Base-by-base conservation (phyloP, 345 rosid genomes). In the Arabidopsis suecica region DNA sequence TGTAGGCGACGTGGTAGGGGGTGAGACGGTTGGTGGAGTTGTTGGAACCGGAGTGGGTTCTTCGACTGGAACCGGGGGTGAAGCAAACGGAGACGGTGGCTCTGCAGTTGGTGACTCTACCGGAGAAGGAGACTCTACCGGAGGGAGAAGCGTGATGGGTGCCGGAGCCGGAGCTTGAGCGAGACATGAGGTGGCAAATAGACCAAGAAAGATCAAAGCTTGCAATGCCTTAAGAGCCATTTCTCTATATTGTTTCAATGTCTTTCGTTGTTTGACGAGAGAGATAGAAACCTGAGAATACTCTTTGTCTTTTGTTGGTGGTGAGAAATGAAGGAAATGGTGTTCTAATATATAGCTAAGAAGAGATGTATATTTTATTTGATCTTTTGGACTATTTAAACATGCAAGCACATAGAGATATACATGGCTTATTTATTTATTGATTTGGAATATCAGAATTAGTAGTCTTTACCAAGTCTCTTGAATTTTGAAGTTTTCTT, bases 131-230 rank as follows among this genome's bases (percentile, higher is more conserved):
- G 77, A 71, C 9, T 41, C 68, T 4, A 71, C 66, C n/a, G 80
- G 80, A 6, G 81, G 77, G 56, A 72, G 65, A 59, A 71, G 4
- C 36, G 63, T 72, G 3, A 53, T 51, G 1, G 82, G 81, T 1
- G 85, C 48, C 5, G 95, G 80, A 9, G 84, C 83, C 0, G 95
- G 95, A 18, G 94, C 81, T 66, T 90, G 95, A 18, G 96, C 95
- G 63, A 84, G 53, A 79, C 89, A 86, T 0, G 94, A 83, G 5
- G 88, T 82, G 73, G 85, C 86, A 77, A 89, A 59, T 51, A 92
- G 87, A 73, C 88, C 89, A 71, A 92, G 74, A 76, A 92, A 65
- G 60, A 89, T 60, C 22, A 89, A 41, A 45, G 86, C 82, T 70
- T 91, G 83, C 54, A 85, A 25, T 61, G 82, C 58, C 13, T 84